Evolutionary conservation across 371 early-diverging fungal species (phyloP), one percentile per base, ranked within the genome.

Genomic region (Blakeslea trispora): DNA sequence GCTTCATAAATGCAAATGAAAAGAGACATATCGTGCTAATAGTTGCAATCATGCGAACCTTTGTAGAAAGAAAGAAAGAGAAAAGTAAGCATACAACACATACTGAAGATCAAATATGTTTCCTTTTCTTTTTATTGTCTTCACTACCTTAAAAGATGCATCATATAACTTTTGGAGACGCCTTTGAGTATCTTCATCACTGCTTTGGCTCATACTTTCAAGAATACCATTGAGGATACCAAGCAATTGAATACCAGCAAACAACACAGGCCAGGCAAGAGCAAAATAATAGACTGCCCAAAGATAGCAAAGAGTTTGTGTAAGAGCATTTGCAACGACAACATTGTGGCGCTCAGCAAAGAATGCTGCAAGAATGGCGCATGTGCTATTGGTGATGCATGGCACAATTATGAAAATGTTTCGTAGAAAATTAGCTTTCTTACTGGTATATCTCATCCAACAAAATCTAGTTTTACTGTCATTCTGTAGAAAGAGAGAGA

Each of bases 331-430:
- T 1, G 73, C 70, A 22, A 45, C 45, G 5, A 2, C 35, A 11
- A 55, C 42, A 13, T 75, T 53, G 3, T 64, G 64, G 28, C 45
- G 57, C 23, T 66, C 44, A 31, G 76, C 72, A 56, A 55, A 72
- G 4, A 68, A 41, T 3, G 70, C 68, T 11, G 70, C 64, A 15
- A 50, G 48, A 45, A 75, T 55, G 1, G 67, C 61, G 24, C 63
- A 66, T 14, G 66, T 51, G 43, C 72, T 75, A 32, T 75, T 75
- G n/a, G 68, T 64, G 11, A 75, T 45, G 40, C 70, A 68, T 5
- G 76, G 76, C 13, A 50, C 18, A 1, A 53, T 22, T 15, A 72
- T 55, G 21, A 64, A 51, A 0, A 41, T 40, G 3, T 70, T 55
- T 14, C 66, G 58, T 4, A 69, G 2, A 7, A 69, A 41, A 45